Conservation (phyloP, 495 filamentous ascomycete genomes). For the Penicillium taxi region DNA sequence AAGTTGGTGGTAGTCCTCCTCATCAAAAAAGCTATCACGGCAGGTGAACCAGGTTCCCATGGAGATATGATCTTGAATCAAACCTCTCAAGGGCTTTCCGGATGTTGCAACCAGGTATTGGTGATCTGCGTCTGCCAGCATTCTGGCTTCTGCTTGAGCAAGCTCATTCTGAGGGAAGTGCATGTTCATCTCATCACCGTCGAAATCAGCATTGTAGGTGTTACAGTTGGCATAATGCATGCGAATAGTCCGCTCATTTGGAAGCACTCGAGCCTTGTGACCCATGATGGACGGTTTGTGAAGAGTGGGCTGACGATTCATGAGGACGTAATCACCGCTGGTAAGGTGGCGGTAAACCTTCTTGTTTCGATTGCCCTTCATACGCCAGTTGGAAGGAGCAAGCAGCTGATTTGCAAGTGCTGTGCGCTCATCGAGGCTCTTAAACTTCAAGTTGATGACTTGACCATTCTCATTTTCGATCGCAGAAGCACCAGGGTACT, state of each 20-base stretch:
- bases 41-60: conserved; percentile 87
- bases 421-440: conserved; percentile 74
- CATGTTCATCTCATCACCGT: conserved; percentile 99
- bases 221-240: conserved; percentile 99
- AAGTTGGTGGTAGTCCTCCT: conserved; percentile 85
- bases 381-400: conserved; percentile 69
- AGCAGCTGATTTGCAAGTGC: conserved; percentile 87
- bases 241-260: conserved; percentile 91
- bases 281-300: conserved; percentile 99
- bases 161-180: conserved; percentile 98
- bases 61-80: conserved; percentile 98
- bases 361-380: conserved; percentile 77
- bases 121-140: conserved; percentile 91
- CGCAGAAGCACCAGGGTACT: conserved; percentile 88
- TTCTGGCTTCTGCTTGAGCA: conserved; percentile 81
- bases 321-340: conserved; percentile 92
- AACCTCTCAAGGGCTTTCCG: conserved; percentile 87
- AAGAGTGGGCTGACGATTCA: conserved; percentile 99
- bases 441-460: conserved; percentile 77
- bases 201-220: conserved; percentile 99
- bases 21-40: conserved; percentile 85
- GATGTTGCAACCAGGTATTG: conserved; percentile 94
- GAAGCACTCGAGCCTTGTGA: conserved; percentile 84
- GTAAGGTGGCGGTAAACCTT: conserved; percentile 94
- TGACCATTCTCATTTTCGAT: conserved; percentile 95